A percentile compares a stretch with the other conserved stretches of the same genome.
These are phyloP conservation scores for Cardamine resedifolia DNA, from an alignment of 345 rosid genomes.

Conservation along the genomic window DNA sequence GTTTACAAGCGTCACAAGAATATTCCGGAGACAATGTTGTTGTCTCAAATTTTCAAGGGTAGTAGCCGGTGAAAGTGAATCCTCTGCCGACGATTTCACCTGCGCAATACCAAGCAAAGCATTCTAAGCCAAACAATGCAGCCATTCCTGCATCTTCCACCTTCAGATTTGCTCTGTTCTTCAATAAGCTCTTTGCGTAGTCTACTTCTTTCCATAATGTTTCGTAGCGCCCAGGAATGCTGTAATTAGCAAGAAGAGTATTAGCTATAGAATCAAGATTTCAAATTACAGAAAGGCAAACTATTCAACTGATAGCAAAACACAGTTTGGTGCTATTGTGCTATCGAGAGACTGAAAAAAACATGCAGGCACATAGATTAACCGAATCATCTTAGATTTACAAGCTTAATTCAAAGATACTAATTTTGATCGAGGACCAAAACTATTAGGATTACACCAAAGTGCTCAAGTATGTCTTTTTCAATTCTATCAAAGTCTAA, in stretches of 20 bases:
- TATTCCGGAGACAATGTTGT: slow-evolving; percentile 8
- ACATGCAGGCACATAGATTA: not conserved
- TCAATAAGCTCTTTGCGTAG: slow-evolving; percentile 46
- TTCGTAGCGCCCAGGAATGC: slow-evolving; percentile 51
- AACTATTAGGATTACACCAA: not conserved
- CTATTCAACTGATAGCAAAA: not conserved
- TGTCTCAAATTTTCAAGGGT: slow-evolving; percentile 33
- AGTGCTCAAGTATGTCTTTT: not conserved
- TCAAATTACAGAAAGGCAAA: not conserved
- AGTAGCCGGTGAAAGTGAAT: slow-evolving; percentile 67
- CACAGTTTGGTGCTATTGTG: not conserved
- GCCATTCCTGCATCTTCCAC: slow-evolving; percentile 61
- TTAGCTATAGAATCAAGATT: slow-evolving; percentile 18
- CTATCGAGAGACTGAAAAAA: not conserved
- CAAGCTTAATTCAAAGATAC: not conserved
- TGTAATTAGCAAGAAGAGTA: slow-evolving; percentile 29
- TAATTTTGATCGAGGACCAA: not conserved
- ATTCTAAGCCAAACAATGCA: slow-evolving; percentile 62
- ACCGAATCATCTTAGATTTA: not conserved
- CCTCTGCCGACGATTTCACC: slow-evolving; percentile 72
- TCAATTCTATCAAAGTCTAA: not conserved
- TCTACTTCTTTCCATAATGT: slow-evolving; percentile 62
- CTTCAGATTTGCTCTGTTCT: slow-evolving; percentile 52
- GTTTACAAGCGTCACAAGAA: slow-evolving; percentile 10
- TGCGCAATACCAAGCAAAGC: slow-evolving; percentile 63